phyloP scores from a whole-genome alignment of 495 filamentous ascomycete genomes.

The Thozetella sp. region DNA sequence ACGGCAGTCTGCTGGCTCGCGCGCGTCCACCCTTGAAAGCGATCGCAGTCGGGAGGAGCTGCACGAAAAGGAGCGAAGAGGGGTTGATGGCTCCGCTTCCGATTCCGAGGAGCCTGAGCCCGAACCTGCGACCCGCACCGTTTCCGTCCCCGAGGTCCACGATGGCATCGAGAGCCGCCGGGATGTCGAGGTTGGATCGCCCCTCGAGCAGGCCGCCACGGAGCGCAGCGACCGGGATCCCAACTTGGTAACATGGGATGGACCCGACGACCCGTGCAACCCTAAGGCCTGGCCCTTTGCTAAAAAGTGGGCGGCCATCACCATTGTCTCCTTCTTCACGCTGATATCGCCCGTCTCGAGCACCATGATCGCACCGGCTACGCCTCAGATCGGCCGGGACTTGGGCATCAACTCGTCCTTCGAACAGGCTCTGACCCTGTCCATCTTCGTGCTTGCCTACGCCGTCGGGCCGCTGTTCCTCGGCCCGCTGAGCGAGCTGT shows the following conservation, averaged over 20 bases:
- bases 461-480: constrained; percentile 57
- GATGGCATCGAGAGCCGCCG: constrained; percentile 28
- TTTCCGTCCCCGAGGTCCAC: constrained; percentile 27
- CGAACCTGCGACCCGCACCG: constrained; percentile 11
- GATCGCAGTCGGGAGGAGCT: constrained; percentile 7
- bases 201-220: constrained; percentile 9
- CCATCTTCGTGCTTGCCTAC: constrained; percentile 77
- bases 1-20: too few species aligned
- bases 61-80: not conserved
- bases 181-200: constrained; percentile 20
- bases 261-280: constrained; percentile 58
- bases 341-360: constrained; percentile 70
- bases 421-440: constrained; percentile 61
- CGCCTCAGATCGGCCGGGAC: constrained; percentile 56
- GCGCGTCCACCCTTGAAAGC: too few species aligned
- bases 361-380: constrained; percentile 73
- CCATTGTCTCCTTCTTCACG: constrained; percentile 61
- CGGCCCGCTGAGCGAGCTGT: constrained; percentile 66
- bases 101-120: not conserved
- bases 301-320: constrained; percentile 67
- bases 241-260: constrained; percentile 39
- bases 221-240: constrained; percentile 20
- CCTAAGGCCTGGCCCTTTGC: constrained; percentile 56
- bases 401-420: constrained; percentile 59
- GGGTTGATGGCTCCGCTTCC: not conserved